phyloP scores from a whole-genome alignment of 805 yeast genomes.

The Phaffomyces thermotolerans region DNA sequence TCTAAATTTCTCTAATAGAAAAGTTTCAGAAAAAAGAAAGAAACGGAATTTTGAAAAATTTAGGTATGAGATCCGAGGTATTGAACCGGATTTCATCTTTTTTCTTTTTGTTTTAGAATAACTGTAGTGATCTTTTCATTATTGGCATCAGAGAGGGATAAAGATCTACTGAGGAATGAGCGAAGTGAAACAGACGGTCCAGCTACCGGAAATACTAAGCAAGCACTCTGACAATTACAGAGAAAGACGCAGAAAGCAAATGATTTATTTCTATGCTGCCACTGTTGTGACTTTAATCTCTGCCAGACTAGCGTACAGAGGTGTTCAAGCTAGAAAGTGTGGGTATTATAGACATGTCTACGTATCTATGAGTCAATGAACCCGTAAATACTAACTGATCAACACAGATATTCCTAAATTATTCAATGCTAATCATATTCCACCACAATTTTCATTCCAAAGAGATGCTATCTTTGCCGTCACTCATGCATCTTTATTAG shows the following conservation, averaged over 20 bases:
- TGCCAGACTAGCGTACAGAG: conserved; percentile 67
- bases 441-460: conserved; percentile 75
- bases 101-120: too few relatives aligned
- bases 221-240: conserved; percentile 13
- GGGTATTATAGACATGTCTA: neutral
- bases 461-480: conserved; percentile 84
- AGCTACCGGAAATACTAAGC: conserved; percentile 12
- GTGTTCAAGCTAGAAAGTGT: conserved; percentile 66
- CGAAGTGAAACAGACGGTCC: conserved; percentile 1
- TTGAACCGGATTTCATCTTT: too few relatives aligned
- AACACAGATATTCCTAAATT: conserved; percentile 47
- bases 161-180: conserved; percentile 8
- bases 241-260: conserved; percentile 59
- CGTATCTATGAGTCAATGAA: too few relatives aligned
- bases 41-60: too few relatives aligned
- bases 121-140: too few relatives aligned
- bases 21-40: too few relatives aligned
- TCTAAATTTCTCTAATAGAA: too few relatives aligned
- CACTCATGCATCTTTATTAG: conserved; percentile 68
- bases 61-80: too few relatives aligned
- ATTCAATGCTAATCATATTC: conserved; percentile 80
- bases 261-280: conserved; percentile 64
- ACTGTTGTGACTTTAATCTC: conserved; percentile 66
- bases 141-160: too few relatives aligned
- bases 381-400: neutral